phyloP scores from a whole-genome alignment of 2,329 filamentous ascomycete species.

The Hirsutella rhossiliensis region DNA sequence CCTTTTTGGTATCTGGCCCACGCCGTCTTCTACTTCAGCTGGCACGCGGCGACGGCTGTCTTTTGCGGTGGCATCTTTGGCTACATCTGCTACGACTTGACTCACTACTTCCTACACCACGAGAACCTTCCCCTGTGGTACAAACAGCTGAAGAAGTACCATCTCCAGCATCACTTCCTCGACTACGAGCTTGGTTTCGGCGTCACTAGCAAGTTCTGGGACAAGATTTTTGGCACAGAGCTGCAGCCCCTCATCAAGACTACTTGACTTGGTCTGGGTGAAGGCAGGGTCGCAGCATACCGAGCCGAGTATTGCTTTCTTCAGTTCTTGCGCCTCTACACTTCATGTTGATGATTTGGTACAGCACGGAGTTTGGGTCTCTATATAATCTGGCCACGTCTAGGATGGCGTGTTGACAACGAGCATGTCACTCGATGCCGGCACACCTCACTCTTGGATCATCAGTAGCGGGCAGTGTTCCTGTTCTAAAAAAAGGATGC shows the following conservation, averaged over 20 bases:
- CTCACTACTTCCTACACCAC: slow-evolving; percentile 98
- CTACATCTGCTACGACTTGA: slow-evolving; percentile 93
- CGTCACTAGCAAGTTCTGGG: slow-evolving; percentile 95
- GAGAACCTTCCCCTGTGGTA: slow-evolving; percentile 84
- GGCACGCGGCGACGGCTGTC: slow-evolving; percentile 66
- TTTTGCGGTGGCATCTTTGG: slow-evolving; percentile 90
- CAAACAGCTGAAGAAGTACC: slow-evolving; percentile 90
- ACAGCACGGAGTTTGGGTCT: slow-evolving; percentile 4
- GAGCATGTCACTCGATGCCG: not conserved
- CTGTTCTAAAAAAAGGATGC: too few species aligned
- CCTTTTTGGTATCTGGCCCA: slow-evolving; percentile 94
- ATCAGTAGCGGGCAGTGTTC: too few species aligned
- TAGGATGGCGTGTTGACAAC: not conserved
- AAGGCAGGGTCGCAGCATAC: not conserved
- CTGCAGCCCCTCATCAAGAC: slow-evolving; percentile 33
- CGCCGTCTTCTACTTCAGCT: slow-evolving; percentile 68
- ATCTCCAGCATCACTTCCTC: slow-evolving; percentile 92
- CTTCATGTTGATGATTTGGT: slow-evolving; percentile 6
- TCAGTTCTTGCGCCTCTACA: not conserved
- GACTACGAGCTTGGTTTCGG: slow-evolving; percentile 97
- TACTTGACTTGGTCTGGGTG: slow-evolving; percentile 9
- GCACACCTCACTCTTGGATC: not conserved
- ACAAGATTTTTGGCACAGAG: slow-evolving; percentile 82
- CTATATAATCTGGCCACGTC: not conserved
- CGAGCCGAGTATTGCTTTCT: not conserved